phyloP scores from a whole-genome alignment of 2,329 filamentous ascomycete genomes.

The Apiospora marii region DNA sequence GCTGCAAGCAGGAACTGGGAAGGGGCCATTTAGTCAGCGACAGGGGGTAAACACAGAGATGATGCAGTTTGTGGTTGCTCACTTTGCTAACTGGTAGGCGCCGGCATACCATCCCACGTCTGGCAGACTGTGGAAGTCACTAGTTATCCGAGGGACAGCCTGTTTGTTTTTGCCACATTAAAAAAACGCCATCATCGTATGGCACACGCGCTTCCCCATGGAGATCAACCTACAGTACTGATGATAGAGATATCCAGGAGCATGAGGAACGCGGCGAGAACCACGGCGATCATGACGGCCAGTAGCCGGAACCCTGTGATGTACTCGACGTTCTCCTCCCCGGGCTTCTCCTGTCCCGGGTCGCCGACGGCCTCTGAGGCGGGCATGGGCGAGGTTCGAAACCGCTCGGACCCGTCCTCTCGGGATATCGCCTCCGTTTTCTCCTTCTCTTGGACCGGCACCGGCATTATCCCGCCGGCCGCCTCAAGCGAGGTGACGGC shows the following conservation, averaged over 20 bases:
- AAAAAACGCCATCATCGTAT: not conserved
- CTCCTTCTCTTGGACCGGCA: not conserved
- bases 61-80: not conserved
- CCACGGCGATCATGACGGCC: slow-evolving; percentile 44
- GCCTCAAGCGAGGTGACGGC: not conserved
- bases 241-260: slow-evolving; percentile 62
- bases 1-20: slow-evolving; percentile 27
- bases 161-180: not conserved
- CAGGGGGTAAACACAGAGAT: not conserved
- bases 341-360: slow-evolving; percentile 27
- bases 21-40: not conserved
- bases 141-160: slow-evolving; percentile 30
- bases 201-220: not conserved
- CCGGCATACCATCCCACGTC: slow-evolving; percentile 32
- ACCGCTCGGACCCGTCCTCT: not conserved
- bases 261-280: slow-evolving; percentile 54
- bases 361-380: not conserved
- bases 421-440: not conserved
- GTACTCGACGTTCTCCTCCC: slow-evolving; percentile 35
- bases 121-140: slow-evolving; percentile 29
- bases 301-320: slow-evolving; percentile 38
- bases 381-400: not conserved
- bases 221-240: slow-evolving; percentile 50
- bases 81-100: slow-evolving; percentile 29
- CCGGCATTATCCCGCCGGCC: not conserved